Evolutionary conservation across 2,329 filamentous ascomycete species (phyloP), one percentile per base, ranked within the genome.

Genomic region (Lasiodiplodia citricola): DNA sequence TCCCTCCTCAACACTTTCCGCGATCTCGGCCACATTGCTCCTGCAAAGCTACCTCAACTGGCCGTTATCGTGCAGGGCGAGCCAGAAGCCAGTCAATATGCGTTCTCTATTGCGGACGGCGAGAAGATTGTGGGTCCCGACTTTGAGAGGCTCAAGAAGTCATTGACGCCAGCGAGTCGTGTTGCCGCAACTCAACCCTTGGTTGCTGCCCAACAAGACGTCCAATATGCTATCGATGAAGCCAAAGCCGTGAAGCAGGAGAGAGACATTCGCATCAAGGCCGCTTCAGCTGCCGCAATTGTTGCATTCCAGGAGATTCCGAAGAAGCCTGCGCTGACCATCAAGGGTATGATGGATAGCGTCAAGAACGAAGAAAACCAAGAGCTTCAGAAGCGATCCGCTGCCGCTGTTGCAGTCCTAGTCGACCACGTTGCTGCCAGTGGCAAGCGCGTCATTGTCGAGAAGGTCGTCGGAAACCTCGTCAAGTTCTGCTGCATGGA

Each of bases 401-500:
- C 94, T 2, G 88, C 88, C 16, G 94, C 94, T 3, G 92, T 99
- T 65, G 93, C 94, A 6, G 88, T 87, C 50, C 88, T 98, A 23
- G 91, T 99, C n/a, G 90, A 92, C 72, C 86, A 96, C 25, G 96
- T 98, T 74, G 94, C 93, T 4, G 87, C 89, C 52, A 89, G 89
- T 67, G 91, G 93, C 50, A 92, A 95, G 70, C 88, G 90, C 68
- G 93, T 91, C 18, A 93, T 96, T 14, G 94, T 96, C 18, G 94
- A 97, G 79, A 99, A 99, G 82, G 92, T 99, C 16, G 94, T 98
- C 35, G 90, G 92, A 57, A 99, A 99, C 76, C 81, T 99, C 65
- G 93, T 97, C 82, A 98, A 97, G 77, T 99, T 97, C 80, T 97
- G 94, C 71, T 99, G 96, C 76, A 93, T 97, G 75, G 96, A 99